phyloP scores from a whole-genome alignment of 2,329 filamentous ascomycete genomes.

The Fusarium subtropicale region DNA sequence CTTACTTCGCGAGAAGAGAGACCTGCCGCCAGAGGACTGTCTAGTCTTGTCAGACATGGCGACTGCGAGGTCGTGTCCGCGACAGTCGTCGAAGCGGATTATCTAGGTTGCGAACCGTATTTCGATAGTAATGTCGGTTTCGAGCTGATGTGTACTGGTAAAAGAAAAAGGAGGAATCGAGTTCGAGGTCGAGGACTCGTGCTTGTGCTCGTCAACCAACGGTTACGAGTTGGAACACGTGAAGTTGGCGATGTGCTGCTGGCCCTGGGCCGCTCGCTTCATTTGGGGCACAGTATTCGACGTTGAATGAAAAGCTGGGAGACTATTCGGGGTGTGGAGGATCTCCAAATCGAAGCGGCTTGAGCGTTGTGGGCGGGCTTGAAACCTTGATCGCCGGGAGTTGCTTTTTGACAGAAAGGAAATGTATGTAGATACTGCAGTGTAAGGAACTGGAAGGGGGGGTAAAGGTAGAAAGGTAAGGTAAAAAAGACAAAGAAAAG shows the following conservation, averaged over 20 bases:
- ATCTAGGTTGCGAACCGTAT: slow-evolving; percentile 38
- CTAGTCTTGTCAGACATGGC: slow-evolving; percentile 80
- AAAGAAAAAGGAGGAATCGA: slow-evolving; percentile 22
- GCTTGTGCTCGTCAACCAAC: slow-evolving; percentile 16
- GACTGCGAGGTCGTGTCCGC: slow-evolving; percentile 41
- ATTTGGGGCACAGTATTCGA: slow-evolving; percentile 45
- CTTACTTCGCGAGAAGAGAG: slow-evolving; percentile 91
- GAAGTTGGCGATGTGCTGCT: slow-evolving; percentile 51
- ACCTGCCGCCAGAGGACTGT: slow-evolving; percentile 79
- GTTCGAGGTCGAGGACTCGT: slow-evolving; percentile 19
- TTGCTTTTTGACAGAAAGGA: slow-evolving; percentile 19
- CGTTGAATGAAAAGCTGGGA: slow-evolving; percentile 19
- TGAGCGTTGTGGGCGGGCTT: slow-evolving; percentile 27
- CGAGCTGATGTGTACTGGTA: slow-evolving; percentile 14
- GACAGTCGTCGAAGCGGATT: slow-evolving; percentile 27
- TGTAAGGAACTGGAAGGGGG: slow-evolving; percentile 2
- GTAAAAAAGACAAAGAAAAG: slow-evolving; percentile 29
- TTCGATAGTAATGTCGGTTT: slow-evolving; percentile 26
- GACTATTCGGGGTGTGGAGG: slow-evolving; percentile 22
- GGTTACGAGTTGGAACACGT: slow-evolving; percentile 49
- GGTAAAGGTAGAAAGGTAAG: slow-evolving; percentile 2
- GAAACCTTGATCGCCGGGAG: slow-evolving; percentile 38
- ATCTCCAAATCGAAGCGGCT: slow-evolving; percentile 34
- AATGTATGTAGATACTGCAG: slow-evolving; percentile 10
- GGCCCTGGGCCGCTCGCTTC: slow-evolving; percentile 57